Conservation (phyloP, 805 yeast species). For the Candida dajiaensis region DNA sequence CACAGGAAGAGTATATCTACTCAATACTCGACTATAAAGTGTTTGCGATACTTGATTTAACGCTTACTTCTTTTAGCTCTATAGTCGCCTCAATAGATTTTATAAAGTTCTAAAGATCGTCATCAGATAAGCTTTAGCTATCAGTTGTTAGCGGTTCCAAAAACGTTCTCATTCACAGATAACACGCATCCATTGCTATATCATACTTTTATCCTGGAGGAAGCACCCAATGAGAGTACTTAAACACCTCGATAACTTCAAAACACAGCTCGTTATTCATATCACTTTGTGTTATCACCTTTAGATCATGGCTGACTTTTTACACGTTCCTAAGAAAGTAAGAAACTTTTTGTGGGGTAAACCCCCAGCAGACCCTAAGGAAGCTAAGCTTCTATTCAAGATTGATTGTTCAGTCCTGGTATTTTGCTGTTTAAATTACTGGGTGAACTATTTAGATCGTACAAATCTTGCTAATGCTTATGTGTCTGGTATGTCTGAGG, state of each 20-base stretch:
- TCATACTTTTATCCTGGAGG: not conserved
- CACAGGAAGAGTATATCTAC: no score
- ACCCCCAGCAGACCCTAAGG: conserved; percentile 19
- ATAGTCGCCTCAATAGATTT: no score
- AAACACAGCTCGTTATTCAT: no score
- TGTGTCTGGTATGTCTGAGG: conserved; percentile 64
- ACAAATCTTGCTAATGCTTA: conserved; percentile 53
- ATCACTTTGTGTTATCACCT: not conserved
- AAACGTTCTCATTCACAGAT: not conserved
- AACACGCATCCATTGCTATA: not conserved
- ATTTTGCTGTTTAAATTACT: conserved; percentile 18
- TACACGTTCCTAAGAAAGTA: conserved; percentile 9
- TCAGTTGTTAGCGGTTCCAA: not conserved
- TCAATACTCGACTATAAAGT: no score
- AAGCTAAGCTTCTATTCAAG: conserved; percentile 18
- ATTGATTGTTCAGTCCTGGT: conserved; percentile 23
- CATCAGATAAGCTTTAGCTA: not conserved
- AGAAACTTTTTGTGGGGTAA: conserved; percentile 21
- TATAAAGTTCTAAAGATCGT: not conserved
- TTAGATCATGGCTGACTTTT: conserved; percentile 5
- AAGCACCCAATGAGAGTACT: not conserved
- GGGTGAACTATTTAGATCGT: conserved; percentile 52
- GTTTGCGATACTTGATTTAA: no score
- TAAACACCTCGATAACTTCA: not conserved
- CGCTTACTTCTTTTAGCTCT: no score